phyloP scores from a whole-genome alignment of 176 grass and related monocot species.

The Musa beccarii region DNA sequence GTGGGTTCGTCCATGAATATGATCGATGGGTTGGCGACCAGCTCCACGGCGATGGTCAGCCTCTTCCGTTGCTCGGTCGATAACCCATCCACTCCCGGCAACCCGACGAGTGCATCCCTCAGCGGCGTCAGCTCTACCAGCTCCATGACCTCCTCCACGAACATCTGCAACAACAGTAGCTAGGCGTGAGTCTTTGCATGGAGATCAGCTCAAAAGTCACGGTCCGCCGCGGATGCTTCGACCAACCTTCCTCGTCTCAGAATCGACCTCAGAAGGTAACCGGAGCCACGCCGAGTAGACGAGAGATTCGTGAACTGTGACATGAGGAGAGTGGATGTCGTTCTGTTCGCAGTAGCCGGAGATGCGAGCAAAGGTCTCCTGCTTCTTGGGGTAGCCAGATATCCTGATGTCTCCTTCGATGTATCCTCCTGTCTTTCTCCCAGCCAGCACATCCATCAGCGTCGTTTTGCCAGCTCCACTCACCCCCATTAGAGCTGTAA shows the following conservation, averaged over 20 bases:
- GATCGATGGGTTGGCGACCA: slow-evolving; percentile 77
- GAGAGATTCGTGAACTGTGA: slow-evolving; percentile 71
- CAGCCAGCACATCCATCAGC: slow-evolving; percentile 65
- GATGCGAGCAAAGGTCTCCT: slow-evolving; percentile 82
- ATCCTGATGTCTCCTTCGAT: slow-evolving; percentile 55
- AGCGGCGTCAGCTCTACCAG: slow-evolving; percentile 61
- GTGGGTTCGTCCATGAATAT: slow-evolving; percentile 96
- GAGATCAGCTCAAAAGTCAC: slow-evolving; percentile 1
- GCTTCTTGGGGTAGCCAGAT: slow-evolving; percentile 74
- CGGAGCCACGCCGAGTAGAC: slow-evolving; percentile 58
- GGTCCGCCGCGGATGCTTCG: slow-evolving; percentile 3
- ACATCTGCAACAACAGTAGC: slow-evolving; percentile 37
- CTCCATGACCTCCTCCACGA: slow-evolving; percentile 82
- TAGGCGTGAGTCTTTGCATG: background rate
- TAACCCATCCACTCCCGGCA: slow-evolving; percentile 59
- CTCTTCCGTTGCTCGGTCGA: slow-evolving; percentile 88
- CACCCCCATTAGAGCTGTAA: slow-evolving; percentile 80
- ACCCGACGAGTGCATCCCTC: slow-evolving; percentile 62
- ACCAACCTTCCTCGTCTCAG: slow-evolving; percentile 61
- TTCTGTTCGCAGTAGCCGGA: slow-evolving; percentile 80
- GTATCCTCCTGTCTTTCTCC: slow-evolving; percentile 70
- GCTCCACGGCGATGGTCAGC: slow-evolving; percentile 74
- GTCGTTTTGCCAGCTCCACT: slow-evolving; percentile 87
- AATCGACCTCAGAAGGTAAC: slow-evolving; percentile 35
- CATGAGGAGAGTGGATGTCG: slow-evolving; percentile 77